Evolutionary conservation across 2,329 filamentous ascomycete genomes (phyloP).

Genomic region (Geoglossum cookeanum): DNA sequence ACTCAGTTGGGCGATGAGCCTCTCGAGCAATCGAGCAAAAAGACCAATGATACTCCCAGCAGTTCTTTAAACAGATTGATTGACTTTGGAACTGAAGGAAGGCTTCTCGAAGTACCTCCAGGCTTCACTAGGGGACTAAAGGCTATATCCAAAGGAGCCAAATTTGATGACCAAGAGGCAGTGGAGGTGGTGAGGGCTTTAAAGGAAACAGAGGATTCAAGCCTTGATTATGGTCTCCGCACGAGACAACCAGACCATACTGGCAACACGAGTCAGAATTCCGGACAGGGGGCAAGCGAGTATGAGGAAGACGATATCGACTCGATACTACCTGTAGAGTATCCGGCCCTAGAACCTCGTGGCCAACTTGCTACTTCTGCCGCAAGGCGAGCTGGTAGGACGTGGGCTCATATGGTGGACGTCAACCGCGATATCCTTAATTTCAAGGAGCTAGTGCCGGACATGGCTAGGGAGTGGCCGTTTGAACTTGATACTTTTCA

Average conservation of each 20-base stretch:
- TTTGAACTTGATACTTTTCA: slow-evolving; percentile 97
- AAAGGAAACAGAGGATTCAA: slow-evolving; percentile 20
- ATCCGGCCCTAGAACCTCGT: slow-evolving; percentile 73
- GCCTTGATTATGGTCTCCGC: slow-evolving; percentile 21
- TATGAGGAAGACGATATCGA: slow-evolving; percentile 51
- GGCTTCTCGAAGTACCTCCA: slow-evolving; percentile 63
- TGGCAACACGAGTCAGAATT: background rate
- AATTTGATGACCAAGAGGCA: slow-evolving; percentile 39
- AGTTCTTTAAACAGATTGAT: slow-evolving; percentile 64
- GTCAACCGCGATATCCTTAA: slow-evolving; percentile 87
- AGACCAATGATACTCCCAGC: slow-evolving; percentile 21
- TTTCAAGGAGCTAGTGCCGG: slow-evolving; percentile 78
- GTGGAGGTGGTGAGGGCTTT: slow-evolving; percentile 50
- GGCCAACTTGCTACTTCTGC: slow-evolving; percentile 54
- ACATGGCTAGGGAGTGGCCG: slow-evolving; percentile 91
- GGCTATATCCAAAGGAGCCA: slow-evolving; percentile 25
- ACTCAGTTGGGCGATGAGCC: slow-evolving; percentile 67
- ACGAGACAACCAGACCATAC: slow-evolving; percentile 17
- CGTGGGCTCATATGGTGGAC: slow-evolving; percentile 98
- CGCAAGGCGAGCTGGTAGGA: slow-evolving; percentile 54
- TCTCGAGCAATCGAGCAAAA: slow-evolving; percentile 29
- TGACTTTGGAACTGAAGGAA: slow-evolving; percentile 56
- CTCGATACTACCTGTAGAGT: slow-evolving; percentile 74
- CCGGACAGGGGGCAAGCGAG: slow-evolving; percentile 19
- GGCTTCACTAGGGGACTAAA: slow-evolving; percentile 58